A percentile compares a stretch with the other conserved stretches of the same genome.
Conservation (phyloP, 345 rosid genomes). For the Pistacia vera region DNA sequence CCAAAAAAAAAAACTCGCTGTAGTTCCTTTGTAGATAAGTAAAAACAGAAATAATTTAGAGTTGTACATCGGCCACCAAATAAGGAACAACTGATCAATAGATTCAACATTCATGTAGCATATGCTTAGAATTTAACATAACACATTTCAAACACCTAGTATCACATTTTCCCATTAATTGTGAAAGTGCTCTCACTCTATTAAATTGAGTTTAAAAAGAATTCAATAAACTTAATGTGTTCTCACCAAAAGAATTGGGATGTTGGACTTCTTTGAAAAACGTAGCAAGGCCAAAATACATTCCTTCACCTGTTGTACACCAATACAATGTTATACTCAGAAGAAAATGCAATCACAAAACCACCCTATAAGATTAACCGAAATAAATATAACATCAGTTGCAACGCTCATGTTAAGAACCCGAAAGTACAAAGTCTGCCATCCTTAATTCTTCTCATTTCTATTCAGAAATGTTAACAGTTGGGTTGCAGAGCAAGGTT, state of each 20-base stretch:
- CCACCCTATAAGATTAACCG: not conserved
- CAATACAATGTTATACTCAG: not conserved
- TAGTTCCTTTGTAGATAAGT: too few relatives aligned
- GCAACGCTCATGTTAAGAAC: too few relatives aligned
- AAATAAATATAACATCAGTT: too few relatives aligned
- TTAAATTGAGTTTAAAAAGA: too few relatives aligned
- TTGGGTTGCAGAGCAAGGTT: not conserved
- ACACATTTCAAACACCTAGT: not conserved
- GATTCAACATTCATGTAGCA: conserved; percentile 7
- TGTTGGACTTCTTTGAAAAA: conserved; percentile 62
- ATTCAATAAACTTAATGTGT: not conserved
- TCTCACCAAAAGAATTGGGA: conserved; percentile 87
- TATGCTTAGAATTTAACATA: not conserved
- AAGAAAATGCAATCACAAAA: not conserved
- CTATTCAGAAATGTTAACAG: too few relatives aligned
- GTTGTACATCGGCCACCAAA: not conserved
- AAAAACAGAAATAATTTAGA: not conserved
- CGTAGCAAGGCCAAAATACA: conserved; percentile 76
- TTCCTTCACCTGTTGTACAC: conserved; percentile 59
- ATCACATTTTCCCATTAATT: not conserved
- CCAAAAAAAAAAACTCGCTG: not conserved
- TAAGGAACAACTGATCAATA: not conserved
- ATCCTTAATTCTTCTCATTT: too few relatives aligned
- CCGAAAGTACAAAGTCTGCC: not conserved
- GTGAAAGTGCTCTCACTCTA: not conserved